Evolutionary conservation across 495 filamentous ascomycete species (phyloP), one percentile per base, ranked within the genome.

Genomic region (Hyaloscypha bicolor): DNA sequence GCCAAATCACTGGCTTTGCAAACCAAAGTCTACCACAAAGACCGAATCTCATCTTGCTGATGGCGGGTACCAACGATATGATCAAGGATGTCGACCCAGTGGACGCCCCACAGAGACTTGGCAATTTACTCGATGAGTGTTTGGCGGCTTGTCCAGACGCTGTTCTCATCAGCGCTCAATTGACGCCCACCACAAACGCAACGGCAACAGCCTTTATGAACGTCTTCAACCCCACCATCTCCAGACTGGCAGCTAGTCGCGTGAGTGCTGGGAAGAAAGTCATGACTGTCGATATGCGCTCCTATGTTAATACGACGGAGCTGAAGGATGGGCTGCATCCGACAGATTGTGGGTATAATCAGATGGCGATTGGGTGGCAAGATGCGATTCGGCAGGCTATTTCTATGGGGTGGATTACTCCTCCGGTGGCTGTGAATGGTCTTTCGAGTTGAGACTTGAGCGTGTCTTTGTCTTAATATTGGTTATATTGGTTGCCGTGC

Each of bases 331-430:
- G 69, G 22, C 30, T 73, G 63, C 81, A 83, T 67, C 82, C 81
- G 2, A 81, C 77, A 37, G 79, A 83, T 62, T 64, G 35, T n/a
- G 80, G 80, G 1, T 84, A 84, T 64, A 69, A 71, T 45, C 77
- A 79, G 66, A 82, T 84, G 80, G 82, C 79, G 16, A 71, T 72
- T 31, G 76, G 78, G 31, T 84, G 81, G 76, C 74, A 72, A 21
- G 48, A n/a, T 16, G 58, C 9, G 25, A 48, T 67, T 14, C 39
- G 55, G n/a, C 25, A 25, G 45, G 64, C 39, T 14, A 19, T 14
- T 22, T 19, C 5, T 31, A 61, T 48, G 12, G 56, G 64, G 6
- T 66, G 64, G 64, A 22, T 67, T 35, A 64, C 58, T 29, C 1
- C 31, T 9, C 58, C 58, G 21, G 58, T 60, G 19, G 31, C 0